These are phyloP conservation scores for Aspergillus sp. DNA, from an alignment of 2,329 filamentous ascomycete genomes.

Conservation along the genomic window DNA sequence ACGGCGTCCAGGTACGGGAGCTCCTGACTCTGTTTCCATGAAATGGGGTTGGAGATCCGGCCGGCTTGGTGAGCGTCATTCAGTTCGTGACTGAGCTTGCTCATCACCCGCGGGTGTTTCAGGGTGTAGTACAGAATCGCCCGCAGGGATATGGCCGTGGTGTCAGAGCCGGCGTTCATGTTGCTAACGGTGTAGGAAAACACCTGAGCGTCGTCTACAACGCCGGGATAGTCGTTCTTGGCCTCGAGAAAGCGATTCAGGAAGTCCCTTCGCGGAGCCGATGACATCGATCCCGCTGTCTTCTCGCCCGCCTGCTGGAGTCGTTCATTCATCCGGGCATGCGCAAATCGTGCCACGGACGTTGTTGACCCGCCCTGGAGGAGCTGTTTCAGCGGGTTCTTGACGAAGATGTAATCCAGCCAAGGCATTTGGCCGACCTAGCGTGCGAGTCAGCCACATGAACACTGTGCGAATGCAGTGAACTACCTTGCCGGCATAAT, in stretches of 20 bases:
- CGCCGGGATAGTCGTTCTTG: slow-evolving; percentile 11
- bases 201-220: slow-evolving; percentile 18
- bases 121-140: slow-evolving; percentile 24
- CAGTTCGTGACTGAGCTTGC: slow-evolving; percentile 39
- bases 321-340: slow-evolving; percentile 12
- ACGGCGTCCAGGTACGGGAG: slow-evolving; percentile 22
- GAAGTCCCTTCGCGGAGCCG: slow-evolving; percentile 14
- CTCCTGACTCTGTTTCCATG: slow-evolving; percentile 17
- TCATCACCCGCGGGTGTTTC: slow-evolving; percentile 12
- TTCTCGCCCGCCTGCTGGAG: slow-evolving; percentile 46
- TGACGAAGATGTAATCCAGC: slow-evolving; percentile 26
- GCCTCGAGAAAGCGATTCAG: slow-evolving; percentile 23
- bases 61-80: slow-evolving; percentile 28
- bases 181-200: slow-evolving; percentile 20
- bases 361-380: slow-evolving; percentile 11
- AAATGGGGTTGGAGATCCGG: slow-evolving; percentile 10
- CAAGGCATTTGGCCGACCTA: slow-evolving; percentile 27
- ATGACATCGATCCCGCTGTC: too few species aligned
- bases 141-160: slow-evolving; percentile 24
- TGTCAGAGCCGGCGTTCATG: slow-evolving; percentile 27
- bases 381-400: slow-evolving; percentile 20
- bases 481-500: slow-evolving; percentile 15
- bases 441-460: neutral
- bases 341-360: slow-evolving; percentile 15
- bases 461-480: too few species aligned